A percentile compares a stretch with the other conserved stretches of the same genome.
phyloP scores from a whole-genome alignment of 495 filamentous ascomycete genomes.

The Penicillium ucsense region DNA sequence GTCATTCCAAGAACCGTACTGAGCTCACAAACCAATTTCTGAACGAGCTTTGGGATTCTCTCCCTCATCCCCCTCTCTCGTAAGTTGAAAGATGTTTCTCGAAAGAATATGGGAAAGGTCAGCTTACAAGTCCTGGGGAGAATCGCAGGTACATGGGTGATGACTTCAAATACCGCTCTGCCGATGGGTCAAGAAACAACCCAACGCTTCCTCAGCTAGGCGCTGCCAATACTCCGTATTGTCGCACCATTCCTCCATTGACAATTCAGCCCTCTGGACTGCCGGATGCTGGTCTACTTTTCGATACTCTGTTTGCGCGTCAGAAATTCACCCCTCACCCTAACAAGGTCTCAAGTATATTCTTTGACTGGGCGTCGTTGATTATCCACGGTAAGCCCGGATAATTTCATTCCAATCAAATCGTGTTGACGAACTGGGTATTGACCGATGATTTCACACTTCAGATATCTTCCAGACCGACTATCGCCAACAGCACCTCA shows the following conservation, averaged over 20 bases:
- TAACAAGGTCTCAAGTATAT: constrained; percentile 48
- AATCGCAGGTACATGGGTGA: constrained; percentile 48
- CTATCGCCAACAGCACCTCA: constrained; percentile 40
- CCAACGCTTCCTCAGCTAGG: constrained; percentile 46
- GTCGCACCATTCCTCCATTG: constrained; percentile 41
- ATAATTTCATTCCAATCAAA: too few relatives aligned
- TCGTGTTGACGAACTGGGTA: background rate
- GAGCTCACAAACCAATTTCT: constrained; percentile 64
- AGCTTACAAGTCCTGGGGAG: constrained; percentile 3
- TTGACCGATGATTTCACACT: background rate
- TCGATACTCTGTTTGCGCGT: constrained; percentile 45
- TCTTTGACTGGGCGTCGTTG: constrained; percentile 50
- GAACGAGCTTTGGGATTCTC: constrained; percentile 57
- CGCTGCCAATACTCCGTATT: constrained; percentile 47
- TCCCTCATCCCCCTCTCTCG: constrained; percentile 44
- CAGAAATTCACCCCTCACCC: constrained; percentile 44
- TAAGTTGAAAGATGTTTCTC: constrained; percentile 13
- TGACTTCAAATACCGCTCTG: constrained; percentile 55
- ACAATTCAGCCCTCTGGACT: constrained; percentile 42
- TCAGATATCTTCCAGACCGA: constrained; percentile 51
- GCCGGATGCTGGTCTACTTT: constrained; percentile 44
- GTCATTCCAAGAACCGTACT: constrained; percentile 48
- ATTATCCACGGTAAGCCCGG: constrained; percentile 40
- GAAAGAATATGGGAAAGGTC: background rate
- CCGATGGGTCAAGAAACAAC: constrained; percentile 64